These are phyloP conservation scores for Botryobasidium botryosum DNA, from an alignment of 768 basidiomycete genomes.

Conservation along the genomic window DNA sequence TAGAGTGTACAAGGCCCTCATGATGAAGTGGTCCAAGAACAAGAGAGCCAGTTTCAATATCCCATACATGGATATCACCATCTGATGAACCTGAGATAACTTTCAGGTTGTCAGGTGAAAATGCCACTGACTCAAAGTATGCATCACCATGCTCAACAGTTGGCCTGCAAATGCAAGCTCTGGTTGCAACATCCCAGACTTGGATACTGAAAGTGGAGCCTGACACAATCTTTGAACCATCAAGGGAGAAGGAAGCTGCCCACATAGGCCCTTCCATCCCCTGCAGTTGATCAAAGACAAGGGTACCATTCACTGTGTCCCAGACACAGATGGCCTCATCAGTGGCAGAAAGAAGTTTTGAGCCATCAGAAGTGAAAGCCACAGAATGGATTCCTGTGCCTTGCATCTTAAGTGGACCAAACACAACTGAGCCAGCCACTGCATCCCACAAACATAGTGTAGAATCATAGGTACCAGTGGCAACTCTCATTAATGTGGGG, in stretches of 20 bases:
- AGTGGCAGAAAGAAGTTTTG: background rate
- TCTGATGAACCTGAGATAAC: no score
- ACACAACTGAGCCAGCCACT: no score
- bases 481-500: no score
- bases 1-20: background rate
- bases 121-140: no score
- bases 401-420: constrained; percentile 1
- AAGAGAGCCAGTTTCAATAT: background rate
- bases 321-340: background rate
- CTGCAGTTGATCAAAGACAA: background rate
- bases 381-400: background rate
- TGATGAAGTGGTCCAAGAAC: background rate
- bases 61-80: background rate
- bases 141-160: no score
- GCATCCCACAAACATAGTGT: background rate
- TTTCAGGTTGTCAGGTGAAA: no score
- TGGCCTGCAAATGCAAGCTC: no score
- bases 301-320: background rate
- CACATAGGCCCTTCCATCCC: background rate
- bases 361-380: constrained; percentile 3
- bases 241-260: constrained; percentile 6
- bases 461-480: no score
- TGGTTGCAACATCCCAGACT: no score
- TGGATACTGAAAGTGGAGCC: no score
- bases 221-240: constrained; percentile 1